Evolutionary conservation across 1,284 basidiomycete species (phyloP).

Genomic region (Boletellus sp.): DNA sequence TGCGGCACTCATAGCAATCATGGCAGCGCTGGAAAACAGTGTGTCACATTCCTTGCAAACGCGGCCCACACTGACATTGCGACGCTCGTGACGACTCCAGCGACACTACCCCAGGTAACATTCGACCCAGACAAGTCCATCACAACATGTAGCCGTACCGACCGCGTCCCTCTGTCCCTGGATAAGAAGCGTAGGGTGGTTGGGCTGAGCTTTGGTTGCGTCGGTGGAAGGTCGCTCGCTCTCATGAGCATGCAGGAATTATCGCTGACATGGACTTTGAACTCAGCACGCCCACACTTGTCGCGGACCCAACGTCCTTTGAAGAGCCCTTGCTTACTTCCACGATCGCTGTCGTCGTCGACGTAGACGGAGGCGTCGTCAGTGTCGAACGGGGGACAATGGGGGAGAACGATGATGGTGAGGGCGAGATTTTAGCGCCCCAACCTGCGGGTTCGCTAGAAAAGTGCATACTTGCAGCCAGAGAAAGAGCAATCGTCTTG

Average conservation of each 20-base stretch:
- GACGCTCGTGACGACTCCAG: constrained; percentile 39
- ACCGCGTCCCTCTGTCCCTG: constrained; percentile 16
- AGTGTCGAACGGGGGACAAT: constrained; percentile 25
- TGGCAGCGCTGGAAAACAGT: constrained; percentile 85
- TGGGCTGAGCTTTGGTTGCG: constrained; percentile 53
- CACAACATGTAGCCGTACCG: constrained; percentile 61
- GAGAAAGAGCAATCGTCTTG: constrained; percentile 21
- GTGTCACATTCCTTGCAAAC: constrained; percentile 29
- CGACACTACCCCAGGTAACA: constrained; percentile 68
- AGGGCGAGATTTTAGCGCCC: constrained; percentile 3
- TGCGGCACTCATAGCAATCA: constrained; percentile 83
- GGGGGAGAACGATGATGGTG: constrained; percentile 21
- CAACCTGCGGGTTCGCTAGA: constrained; percentile 12
- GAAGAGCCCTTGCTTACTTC: constrained; percentile 84
- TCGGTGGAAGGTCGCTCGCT: constrained; percentile 27
- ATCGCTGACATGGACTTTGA: constrained; percentile 1
- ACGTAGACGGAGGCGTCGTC: constrained; percentile 35
- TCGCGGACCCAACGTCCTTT: constrained; percentile 86
- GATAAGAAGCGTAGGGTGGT: constrained; percentile 13
- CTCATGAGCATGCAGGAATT: background rate
- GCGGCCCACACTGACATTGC: background rate
- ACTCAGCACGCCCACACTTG: constrained; percentile 46
- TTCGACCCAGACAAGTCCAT: constrained; percentile 68
- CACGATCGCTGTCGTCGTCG: constrained; percentile 62
- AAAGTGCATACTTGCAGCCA: constrained; percentile 20